Evolutionary conservation across 768 basidiomycete species (phyloP), one percentile per base, ranked within the genome.

Genomic region (Mycena haematopus): DNA sequence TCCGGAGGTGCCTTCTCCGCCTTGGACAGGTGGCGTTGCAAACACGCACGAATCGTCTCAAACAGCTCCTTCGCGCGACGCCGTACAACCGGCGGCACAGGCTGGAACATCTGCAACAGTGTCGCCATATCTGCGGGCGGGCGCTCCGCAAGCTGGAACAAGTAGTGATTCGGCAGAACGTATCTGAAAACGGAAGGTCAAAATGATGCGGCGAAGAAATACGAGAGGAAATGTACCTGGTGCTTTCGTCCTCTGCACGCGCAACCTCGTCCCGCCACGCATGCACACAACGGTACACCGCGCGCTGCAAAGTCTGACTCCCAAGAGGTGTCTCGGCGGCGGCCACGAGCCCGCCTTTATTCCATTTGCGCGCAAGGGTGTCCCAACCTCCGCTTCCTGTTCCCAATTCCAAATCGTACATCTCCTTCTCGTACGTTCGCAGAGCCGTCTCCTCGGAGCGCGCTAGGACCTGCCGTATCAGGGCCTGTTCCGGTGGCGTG

Each of bases 191-290:
- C 68, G 36, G 36, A 3, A 15, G 3, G 36, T 36, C 11, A 21
- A 61, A 54, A 52, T 33, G 25, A 33, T 15, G 22, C 9, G 4
- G 3, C 14, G 24, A 24, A 6, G 24, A 13, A 44, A 53, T 6
- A 38, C 13, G 36, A 38, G 63, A 56, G 13, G 33, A 35, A 56
- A 35, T 85, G 47, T 72, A 95, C 89, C 89, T 78, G 10, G 84
- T 83, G 70, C 92, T 92, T 75, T 97, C 95, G 72, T 98, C 96
- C 68, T 94, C 91, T 58, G 89, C 86, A 52, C 93, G 80, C 2
- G 93, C 92, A 1, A 88, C 76, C 13, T 73, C 70, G 73, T 98
- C 95, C 61, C 96, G 81, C 96, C 95, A 98, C 35, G 77, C 79
- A 74, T 96, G 93, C 14, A 96, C 79, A 2, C 80, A 79, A 60